These are phyloP conservation scores for Monoraphidium neglectum DNA, from an alignment of 139 green algal genomes.

Conservation along the genomic window DNA sequence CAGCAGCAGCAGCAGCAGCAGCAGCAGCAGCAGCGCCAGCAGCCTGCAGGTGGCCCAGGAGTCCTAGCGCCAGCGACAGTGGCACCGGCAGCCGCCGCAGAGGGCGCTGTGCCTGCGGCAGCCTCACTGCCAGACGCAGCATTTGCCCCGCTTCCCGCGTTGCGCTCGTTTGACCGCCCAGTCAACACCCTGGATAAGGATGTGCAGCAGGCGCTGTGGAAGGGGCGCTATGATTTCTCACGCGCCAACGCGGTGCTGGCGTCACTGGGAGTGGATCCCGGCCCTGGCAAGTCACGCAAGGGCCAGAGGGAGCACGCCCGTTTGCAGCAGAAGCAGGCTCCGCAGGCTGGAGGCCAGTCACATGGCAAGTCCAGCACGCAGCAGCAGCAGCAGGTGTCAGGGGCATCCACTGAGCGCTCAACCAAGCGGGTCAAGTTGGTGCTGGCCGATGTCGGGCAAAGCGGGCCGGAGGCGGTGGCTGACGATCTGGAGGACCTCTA, in stretches of 20 bases:
- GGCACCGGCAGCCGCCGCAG: neutral
- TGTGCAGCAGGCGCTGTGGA: slow-evolving; percentile 45
- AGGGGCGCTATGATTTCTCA: slow-evolving; percentile 68
- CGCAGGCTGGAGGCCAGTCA: neutral
- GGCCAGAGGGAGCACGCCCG: neutral
- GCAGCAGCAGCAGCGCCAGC: slow-evolving; percentile 9
- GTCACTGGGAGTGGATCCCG: slow-evolving; percentile 45
- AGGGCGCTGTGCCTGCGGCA: neutral
- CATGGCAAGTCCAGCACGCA: no score
- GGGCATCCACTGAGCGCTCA: neutral
- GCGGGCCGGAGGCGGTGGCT: no score
- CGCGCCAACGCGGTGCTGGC: slow-evolving; percentile 62
- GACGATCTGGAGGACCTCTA: neutral
- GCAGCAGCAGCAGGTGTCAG: slow-evolving; percentile 1
- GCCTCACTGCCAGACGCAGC: neutral
- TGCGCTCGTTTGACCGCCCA: slow-evolving; percentile 12
- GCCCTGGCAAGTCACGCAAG: slow-evolving; percentile 4
- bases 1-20: slow-evolving; percentile 7
- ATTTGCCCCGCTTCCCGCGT: slow-evolving; percentile 3
- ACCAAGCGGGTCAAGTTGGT: no score
- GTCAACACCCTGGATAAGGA: slow-evolving; percentile 31
- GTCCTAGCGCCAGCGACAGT: slow-evolving; percentile 12
- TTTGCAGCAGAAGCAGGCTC: neutral
- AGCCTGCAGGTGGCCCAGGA: no score
- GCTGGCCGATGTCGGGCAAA: neutral